Evolutionary conservation across 129 eudicot genomes (phyloP).

Genomic region (Flaveria trinervia): DNA sequence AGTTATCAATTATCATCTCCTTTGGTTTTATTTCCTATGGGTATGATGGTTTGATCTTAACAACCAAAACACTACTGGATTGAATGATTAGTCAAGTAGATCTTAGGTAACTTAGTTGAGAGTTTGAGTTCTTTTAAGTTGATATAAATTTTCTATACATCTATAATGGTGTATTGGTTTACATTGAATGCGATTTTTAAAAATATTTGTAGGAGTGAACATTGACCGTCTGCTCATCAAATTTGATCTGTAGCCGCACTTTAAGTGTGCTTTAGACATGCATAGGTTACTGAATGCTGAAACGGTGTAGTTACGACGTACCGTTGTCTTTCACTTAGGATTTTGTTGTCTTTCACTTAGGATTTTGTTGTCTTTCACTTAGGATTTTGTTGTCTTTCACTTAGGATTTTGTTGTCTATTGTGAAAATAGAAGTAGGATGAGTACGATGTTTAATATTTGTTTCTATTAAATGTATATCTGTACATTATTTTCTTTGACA

Average conservation of each 20-base stretch:
- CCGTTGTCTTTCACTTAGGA: background rate
- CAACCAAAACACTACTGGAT: background rate
- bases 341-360: background rate
- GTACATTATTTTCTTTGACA: too few relatives aligned
- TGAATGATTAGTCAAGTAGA: background rate
- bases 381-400: background rate
- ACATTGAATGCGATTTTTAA: background rate
- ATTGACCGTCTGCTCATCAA: background rate
- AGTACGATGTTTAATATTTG: background rate
- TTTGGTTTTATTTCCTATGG: background rate
- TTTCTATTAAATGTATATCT: background rate
- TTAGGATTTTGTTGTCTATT: background rate
- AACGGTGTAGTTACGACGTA: background rate
- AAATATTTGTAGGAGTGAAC: background rate
- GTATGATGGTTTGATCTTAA: background rate
- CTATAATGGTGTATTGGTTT: background rate
- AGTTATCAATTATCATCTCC: background rate
- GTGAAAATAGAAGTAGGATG: background rate
- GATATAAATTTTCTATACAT: background rate
- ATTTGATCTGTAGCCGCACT: background rate
- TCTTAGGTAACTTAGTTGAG: background rate
- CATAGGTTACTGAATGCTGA: constrained; percentile 14
- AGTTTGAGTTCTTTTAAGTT: too few relatives aligned
- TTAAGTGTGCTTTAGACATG: background rate
- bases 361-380: too few relatives aligned